A percentile compares a stretch with the other conserved stretches of the same genome.
phyloP scores from a whole-genome alignment of 208 protist species.

The Phytomonas sp. region DNA sequence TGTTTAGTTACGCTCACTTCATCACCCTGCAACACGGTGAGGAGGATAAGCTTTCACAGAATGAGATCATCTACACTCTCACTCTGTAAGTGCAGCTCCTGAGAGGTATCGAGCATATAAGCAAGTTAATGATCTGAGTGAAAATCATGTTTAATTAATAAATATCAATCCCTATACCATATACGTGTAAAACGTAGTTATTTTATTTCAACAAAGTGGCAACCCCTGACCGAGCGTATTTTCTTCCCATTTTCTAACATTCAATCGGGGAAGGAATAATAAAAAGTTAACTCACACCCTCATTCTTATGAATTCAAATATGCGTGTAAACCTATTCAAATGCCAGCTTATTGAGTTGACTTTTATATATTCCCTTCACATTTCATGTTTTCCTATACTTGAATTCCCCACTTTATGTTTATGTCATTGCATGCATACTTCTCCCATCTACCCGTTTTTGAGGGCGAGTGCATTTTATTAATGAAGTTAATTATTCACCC shows the following conservation, averaged over 20 bases:
- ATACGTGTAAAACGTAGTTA: background rate
- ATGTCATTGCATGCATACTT: background rate
- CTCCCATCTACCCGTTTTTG: background rate
- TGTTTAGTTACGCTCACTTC: background rate
- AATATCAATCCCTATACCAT: background rate
- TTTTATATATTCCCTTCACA: too few species aligned
- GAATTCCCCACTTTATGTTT: background rate
- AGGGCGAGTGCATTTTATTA: background rate
- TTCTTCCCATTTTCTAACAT: too few species aligned
- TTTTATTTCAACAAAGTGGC: background rate
- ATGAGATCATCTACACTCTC: background rate
- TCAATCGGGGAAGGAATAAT: too few species aligned
- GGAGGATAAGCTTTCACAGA: background rate
- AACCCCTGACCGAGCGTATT: too few species aligned
- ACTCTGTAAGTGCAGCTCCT: background rate
- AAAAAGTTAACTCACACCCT: too few species aligned
- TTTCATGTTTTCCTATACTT: too few species aligned
- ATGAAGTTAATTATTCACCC: background rate
- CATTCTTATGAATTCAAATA: too few species aligned
- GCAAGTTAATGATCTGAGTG: background rate
- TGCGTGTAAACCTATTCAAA: too few species aligned
- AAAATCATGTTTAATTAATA: background rate
- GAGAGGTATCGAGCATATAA: background rate
- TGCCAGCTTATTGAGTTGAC: too few species aligned
- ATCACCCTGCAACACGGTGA: background rate